phyloP scores from a whole-genome alignment of 768 basidiomycete genomes.

The Suillus brevipes region DNA sequence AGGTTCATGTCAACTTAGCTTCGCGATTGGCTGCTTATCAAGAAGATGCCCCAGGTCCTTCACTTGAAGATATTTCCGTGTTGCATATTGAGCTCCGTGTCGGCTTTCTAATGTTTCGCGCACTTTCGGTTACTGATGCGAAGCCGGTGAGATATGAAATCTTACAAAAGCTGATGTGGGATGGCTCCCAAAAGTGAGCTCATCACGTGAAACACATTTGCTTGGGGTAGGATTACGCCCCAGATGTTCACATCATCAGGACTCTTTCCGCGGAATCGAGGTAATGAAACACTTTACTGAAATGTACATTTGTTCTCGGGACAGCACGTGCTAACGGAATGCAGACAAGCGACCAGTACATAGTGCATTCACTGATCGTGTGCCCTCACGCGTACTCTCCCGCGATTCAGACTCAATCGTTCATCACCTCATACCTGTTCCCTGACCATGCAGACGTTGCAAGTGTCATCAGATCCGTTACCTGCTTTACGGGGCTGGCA shows the following conservation, averaged over 20 bases:
- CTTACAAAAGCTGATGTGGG: neutral
- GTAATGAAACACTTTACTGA: neutral
- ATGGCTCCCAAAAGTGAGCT: neutral
- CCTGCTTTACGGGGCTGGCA: slow-evolving; percentile 45
- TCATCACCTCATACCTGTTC: neutral
- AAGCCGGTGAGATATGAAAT: neutral
- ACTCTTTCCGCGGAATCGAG: neutral
- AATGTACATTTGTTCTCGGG: neutral
- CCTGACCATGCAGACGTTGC: neutral
- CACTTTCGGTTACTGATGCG: neutral
- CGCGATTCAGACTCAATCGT: neutral
- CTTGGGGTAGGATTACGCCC: neutral
- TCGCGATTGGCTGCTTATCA: neutral
- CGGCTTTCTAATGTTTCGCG: neutral
- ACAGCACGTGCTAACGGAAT: neutral
- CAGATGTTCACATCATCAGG: neutral
- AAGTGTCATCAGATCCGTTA: slow-evolving; percentile 5
- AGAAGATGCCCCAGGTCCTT: neutral
- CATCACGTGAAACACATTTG: neutral
- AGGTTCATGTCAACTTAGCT: neutral
- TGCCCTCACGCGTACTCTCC: neutral
- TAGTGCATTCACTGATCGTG: neutral
- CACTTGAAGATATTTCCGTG: neutral
- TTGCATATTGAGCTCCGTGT: neutral
- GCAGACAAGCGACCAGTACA: neutral